These are phyloP conservation scores for Solanum aculeatissimum DNA, from an alignment of 305 asterid genomes.

Conservation along the genomic window DNA sequence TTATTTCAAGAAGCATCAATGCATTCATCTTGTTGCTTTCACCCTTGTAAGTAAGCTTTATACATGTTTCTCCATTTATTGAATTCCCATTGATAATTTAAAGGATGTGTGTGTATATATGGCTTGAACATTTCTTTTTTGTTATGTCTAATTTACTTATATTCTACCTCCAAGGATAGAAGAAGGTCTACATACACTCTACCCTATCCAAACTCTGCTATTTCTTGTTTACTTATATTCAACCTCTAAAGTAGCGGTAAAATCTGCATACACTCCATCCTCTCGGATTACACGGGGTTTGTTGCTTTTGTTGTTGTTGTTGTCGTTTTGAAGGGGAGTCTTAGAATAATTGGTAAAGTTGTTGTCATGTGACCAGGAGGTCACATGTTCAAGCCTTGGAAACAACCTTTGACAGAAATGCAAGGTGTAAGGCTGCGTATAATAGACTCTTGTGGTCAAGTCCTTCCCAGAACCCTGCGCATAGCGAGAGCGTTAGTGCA, in stretches of 20 bases:
- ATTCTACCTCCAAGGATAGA: background rate
- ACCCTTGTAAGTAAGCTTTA: slow-evolving; percentile 31
- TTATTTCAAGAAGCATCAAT: slow-evolving; percentile 36
- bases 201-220: background rate
- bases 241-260: too few species aligned
- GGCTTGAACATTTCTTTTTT: background rate
- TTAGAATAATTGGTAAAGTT: too few species aligned
- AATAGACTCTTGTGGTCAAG: too few species aligned
- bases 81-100: background rate
- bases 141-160: background rate
- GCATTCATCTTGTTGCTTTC: slow-evolving; percentile 40
- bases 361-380: too few species aligned
- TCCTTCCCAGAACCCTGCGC: too few species aligned
- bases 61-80: background rate
- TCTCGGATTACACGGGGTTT: background rate
- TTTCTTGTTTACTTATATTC: too few species aligned
- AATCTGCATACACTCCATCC: too few species aligned
- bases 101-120: background rate
- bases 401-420: too few species aligned
- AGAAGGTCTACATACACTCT: background rate
- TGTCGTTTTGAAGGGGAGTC: background rate
- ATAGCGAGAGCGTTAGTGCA: too few species aligned
- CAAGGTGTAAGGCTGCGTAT: too few species aligned
- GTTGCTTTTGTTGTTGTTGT: background rate
- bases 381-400: too few species aligned